phyloP scores from a whole-genome alignment of 345 rosid species.

The Eucalyptus tenuipes region DNA sequence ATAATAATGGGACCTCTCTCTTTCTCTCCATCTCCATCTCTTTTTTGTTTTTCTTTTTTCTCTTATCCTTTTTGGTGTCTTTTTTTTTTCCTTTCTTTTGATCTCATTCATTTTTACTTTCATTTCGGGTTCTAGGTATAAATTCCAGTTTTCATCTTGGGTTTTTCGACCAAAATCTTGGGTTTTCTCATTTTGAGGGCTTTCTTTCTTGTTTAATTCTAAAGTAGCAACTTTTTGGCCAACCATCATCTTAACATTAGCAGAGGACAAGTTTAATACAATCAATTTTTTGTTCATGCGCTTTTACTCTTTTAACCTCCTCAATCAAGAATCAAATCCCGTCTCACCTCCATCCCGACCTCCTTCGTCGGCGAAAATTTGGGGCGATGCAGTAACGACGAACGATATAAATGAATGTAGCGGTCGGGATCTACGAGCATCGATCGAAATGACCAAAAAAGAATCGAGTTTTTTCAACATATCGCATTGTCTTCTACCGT shows the following conservation, averaged over 20 bases:
- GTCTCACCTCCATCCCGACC: neutral
- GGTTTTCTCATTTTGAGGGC: neutral
- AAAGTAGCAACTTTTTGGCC: neutral
- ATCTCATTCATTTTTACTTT: neutral
- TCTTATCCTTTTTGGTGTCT: neutral
- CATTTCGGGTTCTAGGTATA: neutral
- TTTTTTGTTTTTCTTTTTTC: neutral
- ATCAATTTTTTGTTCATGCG: neutral
- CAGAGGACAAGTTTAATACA: neutral
- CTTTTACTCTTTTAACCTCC: neutral
- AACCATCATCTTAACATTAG: neutral
- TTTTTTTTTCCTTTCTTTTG: neutral
- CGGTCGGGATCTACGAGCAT: accelerated
- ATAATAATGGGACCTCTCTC: conserved; percentile 12
- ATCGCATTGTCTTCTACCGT: accelerated
- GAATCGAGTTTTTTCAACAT: neutral
- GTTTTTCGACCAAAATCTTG: neutral
- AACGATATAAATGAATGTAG: neutral
- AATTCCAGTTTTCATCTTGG: neutral
- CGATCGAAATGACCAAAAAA: neutral
- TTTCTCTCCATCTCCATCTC: neutral
- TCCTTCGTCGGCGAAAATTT: neutral
- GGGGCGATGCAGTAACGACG: accelerated
- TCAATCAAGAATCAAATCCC: neutral
- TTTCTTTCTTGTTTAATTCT: neutral